These are phyloP conservation scores for Arabidopsis hybrid DNA, from an alignment of 441 rosid genomes.

Conservation along the genomic window DNA sequence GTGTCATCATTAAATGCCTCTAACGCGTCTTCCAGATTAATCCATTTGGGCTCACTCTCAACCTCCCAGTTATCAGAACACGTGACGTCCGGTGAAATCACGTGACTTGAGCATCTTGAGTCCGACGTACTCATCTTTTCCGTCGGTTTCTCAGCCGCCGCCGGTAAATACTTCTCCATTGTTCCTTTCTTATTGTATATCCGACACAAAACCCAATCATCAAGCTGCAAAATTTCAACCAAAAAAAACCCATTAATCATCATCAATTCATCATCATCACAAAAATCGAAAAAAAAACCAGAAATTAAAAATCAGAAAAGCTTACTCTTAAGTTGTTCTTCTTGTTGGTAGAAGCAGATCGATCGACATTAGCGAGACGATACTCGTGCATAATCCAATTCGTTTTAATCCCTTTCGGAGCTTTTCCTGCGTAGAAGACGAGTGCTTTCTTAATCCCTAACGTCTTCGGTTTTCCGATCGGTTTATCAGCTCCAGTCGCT, in stretches of 20 bases:
- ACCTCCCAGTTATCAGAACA: conserved; percentile 58
- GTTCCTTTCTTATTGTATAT: conserved; percentile 92
- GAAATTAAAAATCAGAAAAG: neutral
- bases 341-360: conserved; percentile 39
- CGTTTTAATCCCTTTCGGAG: conserved; percentile 85
- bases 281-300: neutral
- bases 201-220: conserved; percentile 93
- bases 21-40: conserved; percentile 44
- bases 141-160: conserved; percentile 41
- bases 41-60: conserved; percentile 69
- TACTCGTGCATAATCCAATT: conserved; percentile 99
- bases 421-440: conserved; percentile 91
- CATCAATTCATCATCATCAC: neutral
- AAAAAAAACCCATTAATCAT: neutral
- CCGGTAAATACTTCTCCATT: conserved; percentile 63
- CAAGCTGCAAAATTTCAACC: conserved; percentile 61
- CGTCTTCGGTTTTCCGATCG: conserved; percentile 83
- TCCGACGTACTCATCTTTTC: conserved; percentile 48
- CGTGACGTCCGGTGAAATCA: conserved; percentile 60
- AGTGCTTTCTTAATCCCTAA: conserved; percentile 90
- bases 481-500: conserved; percentile 94
- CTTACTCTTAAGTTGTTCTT: conserved; percentile 61
- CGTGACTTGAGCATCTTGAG: conserved; percentile 70
- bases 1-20: conserved; percentile 42
- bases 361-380: conserved; percentile 71